Conservation (phyloP, 164 flowering plant genomes). For the Liriodendron chinense region DNA sequence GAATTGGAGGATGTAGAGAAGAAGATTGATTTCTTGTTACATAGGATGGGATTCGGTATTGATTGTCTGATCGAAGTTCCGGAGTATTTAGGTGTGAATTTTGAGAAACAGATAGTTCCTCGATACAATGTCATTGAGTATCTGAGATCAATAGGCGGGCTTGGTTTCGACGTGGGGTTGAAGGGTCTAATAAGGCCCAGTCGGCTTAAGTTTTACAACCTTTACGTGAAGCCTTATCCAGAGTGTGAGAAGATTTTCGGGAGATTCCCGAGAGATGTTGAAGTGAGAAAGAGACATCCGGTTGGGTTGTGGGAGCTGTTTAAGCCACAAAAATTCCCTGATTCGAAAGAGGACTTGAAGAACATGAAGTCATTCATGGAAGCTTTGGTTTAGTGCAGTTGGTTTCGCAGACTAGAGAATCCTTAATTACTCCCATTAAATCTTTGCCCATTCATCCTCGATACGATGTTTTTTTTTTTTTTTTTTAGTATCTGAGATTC, state of each 20-base stretch:
- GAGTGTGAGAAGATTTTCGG: conserved; percentile 73
- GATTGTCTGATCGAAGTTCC: conserved; percentile 65
- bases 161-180: conserved; percentile 65
- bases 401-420: not conserved
- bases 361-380: conserved; percentile 28
- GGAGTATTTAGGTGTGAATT: conserved; percentile 77
- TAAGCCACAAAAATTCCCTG: conserved; percentile 35
- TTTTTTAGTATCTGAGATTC: conserved; percentile 57
- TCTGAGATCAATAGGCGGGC: conserved; percentile 65
- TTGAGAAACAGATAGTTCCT: conserved; percentile 83
- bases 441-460: conserved; percentile 36
- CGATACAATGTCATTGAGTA: conserved; percentile 69
- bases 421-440: too few species aligned
- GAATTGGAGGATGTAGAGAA: conserved; percentile 55
- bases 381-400: conserved; percentile 16
- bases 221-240: conserved; percentile 93
- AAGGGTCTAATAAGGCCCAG: conserved; percentile 57
- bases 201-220: conserved; percentile 67
- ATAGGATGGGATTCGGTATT: conserved; percentile 39
- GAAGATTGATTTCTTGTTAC: conserved; percentile 64
- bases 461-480: conserved; percentile 51
- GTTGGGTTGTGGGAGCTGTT: conserved; percentile 56
- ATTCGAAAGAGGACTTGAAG: conserved; percentile 48
- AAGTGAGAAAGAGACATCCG: conserved; percentile 25
- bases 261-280: conserved; percentile 24